Evolutionary conservation across 495 filamentous ascomycete species (phyloP), one percentile per base, ranked within the genome.

Genomic region (Talaromyces nanjingensis): DNA sequence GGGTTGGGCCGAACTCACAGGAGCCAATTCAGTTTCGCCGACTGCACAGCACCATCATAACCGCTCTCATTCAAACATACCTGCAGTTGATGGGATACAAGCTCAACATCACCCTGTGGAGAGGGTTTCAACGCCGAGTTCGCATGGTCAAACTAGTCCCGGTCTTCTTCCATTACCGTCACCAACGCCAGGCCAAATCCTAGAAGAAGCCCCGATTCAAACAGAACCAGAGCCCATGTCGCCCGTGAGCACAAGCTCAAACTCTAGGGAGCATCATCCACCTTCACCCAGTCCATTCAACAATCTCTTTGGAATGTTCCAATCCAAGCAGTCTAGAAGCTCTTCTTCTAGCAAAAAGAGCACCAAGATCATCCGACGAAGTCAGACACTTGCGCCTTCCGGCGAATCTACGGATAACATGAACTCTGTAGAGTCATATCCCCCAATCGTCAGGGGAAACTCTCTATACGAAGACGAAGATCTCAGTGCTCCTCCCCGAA

Each of bases 1-100:
- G 85, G 93, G 96, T 1, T 98, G 92, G 91, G 91, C 90, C 12
- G 93, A 98, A 71, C 73, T 98, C 57, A 98, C 91, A 0, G 92
- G 92, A 6, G 85, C 90, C 52, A 94, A 88, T 68, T 83, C 86
- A 16, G 82, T 79, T 47, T 81, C 80, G 12, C 81, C 79, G 66
- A 73, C 45, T 56, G 20, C 53, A 56, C 53, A 56, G 12, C 22
- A 56, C 11, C 53, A 56, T 29, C 53, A 56, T 29, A 24, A 78
- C 70, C 67, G 68, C 42, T 66, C 72, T 24, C 70, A 60, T 49
- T 73, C 66, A 62, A 70, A 68, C 56, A 66, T 66, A 18, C 65
- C 63, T 27, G 62, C 73, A 33, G 76, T 71, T 42, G 71, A 72
- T 63, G 71, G 69, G 60, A 66, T 61, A 25, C 37, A 64, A 37